Base-by-base conservation (phyloP, 345 rosid species). In the Citrus inodora region DNA sequence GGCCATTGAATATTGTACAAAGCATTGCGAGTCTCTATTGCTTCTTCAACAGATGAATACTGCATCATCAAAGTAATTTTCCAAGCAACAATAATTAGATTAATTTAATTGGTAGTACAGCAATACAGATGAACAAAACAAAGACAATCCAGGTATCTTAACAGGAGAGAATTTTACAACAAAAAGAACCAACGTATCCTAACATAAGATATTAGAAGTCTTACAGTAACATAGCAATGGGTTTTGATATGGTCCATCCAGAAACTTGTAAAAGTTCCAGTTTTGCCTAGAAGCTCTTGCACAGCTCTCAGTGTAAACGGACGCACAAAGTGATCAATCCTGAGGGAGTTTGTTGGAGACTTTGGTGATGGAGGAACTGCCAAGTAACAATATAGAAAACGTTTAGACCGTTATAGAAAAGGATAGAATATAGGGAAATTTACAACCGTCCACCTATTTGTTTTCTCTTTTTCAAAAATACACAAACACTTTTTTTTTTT, bases 171-270 rank as follows among this genome's bases (percentile, higher is more conserved):
- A 30, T 14, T 67, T 8, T 46, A 3, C 11, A 14, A 35, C n/a
- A 35, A 33, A 1, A 33, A 17, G 46, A 11, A 30, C 38, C 22
- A 28, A 42, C 0, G 1, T 42, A 42, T 42, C 48, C 16, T 46
- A 13, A 5, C 11, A 71, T 48, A 53, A 79, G 73, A 64, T 53
- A 80, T 22, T 67, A 55, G 78, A 79, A 19, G 58, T 62, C 97
- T 89, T 91, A 97, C 99, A 60, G 90, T 87, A 40, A 93, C 94
- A 74, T 85, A 96, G 89, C 99, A 96, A 86, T 96, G 99, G 59
- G 99, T 96, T 87, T 96, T 96, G 74, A 96, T 96, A 55, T 91
- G 87, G 67, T 96, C 98, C 99, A 96, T 96, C 99, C 99, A 96
- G 87, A 96, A 97, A 83, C 87, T 86, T 38, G 88, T 81, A 56